A percentile compares a stretch with the other conserved stretches of the same genome.
Conservation (phyloP, 1,284 basidiomycete species). For the Exobasidium rhododendri region DNA sequence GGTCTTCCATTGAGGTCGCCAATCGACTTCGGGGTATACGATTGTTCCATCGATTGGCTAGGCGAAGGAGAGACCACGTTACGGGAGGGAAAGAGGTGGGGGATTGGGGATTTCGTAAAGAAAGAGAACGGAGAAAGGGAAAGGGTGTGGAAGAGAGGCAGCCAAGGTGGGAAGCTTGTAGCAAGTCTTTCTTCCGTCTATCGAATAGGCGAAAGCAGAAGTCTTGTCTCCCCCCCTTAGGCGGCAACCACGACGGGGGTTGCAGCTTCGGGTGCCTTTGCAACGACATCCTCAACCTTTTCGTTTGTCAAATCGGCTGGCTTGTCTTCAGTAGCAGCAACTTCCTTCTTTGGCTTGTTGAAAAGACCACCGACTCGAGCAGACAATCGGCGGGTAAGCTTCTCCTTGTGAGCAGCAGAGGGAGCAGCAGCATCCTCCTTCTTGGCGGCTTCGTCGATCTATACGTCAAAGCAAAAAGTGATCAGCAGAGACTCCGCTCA, state of each 20-base stretch:
- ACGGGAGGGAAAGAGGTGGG: not conserved
- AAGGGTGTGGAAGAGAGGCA: not conserved
- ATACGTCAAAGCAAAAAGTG: not conserved
- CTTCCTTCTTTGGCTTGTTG: conserved; percentile 39
- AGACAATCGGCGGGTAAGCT: conserved; percentile 41
- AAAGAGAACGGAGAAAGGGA: not conserved
- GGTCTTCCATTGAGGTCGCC: not conserved
- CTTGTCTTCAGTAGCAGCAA: conserved; percentile 23
- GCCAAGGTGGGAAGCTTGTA: not conserved
- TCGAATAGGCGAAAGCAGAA: not conserved
- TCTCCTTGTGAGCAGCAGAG: conserved; percentile 36
- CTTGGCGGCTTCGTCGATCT: conserved; percentile 43
- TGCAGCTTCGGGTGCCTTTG: conserved; percentile 25
- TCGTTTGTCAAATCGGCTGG: conserved; percentile 18
- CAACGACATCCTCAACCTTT: conserved; percentile 14
- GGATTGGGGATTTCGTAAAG: no score
- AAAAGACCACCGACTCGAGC: conserved; percentile 42
- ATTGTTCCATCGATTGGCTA: conserved; percentile 3
- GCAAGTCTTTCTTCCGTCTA: not conserved
- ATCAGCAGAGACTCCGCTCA: conserved; percentile 55
- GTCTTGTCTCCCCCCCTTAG: no score
- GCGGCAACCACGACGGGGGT: conserved; percentile 17
- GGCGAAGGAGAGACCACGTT: not conserved
- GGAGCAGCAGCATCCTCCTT: conserved; percentile 25
- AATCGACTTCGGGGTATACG: not conserved